Base-by-base conservation (phyloP, 805 yeast species). In the Ogataea siamensis region DNA sequence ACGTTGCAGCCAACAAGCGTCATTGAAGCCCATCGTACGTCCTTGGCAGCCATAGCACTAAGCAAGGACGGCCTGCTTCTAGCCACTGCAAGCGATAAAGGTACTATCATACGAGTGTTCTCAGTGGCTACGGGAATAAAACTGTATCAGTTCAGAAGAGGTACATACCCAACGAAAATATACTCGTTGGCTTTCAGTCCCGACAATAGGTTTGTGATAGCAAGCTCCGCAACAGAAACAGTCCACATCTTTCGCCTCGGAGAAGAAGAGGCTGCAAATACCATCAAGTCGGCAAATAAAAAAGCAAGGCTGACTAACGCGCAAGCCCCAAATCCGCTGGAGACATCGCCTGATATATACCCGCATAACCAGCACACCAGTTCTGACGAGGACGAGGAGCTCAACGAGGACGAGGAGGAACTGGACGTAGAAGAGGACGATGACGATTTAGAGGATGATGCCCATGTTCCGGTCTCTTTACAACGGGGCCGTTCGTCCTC, bases 41-140 rank as follows among this genome's bases (percentile, higher is more conserved):
- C 83, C 3, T 60, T 91, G 28, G 83, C 93, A 0, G 76, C 85
- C 0, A 63, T 88, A 38, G 69, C 85, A 0, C 63, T 93, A 23
- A 84, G 87, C 48, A 67, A 69, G 20, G 89, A 85, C 51, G 98
- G 98, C 0, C 68, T 80, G 1, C 65, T 88, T 45, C 68, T 91
- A 34, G 96, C 97, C 1, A 87, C 97, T 0, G 95, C 97, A 8
- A 87, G 96, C 2, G 84, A 77, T 39, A 87, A 87, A 56, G 99
- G 99, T 3, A 89, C 98, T 0, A 80, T 93, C 25, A 77, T 91
- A 3, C 66, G 98, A 33, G 82, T 93, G 5, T 93, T 91, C 54
- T 71, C 83, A 12, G 84, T 89, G 0, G 76, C 78, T 5, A 74
- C 83, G 0, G 94, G 94, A 0, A 66, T 71, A 18, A 80, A 81